A percentile compares a stretch with the other conserved stretches of the same genome.
Evolutionary conservation across 1,284 basidiomycete genomes (phyloP).

Genomic region (Rhizoctonia solani): DNA sequence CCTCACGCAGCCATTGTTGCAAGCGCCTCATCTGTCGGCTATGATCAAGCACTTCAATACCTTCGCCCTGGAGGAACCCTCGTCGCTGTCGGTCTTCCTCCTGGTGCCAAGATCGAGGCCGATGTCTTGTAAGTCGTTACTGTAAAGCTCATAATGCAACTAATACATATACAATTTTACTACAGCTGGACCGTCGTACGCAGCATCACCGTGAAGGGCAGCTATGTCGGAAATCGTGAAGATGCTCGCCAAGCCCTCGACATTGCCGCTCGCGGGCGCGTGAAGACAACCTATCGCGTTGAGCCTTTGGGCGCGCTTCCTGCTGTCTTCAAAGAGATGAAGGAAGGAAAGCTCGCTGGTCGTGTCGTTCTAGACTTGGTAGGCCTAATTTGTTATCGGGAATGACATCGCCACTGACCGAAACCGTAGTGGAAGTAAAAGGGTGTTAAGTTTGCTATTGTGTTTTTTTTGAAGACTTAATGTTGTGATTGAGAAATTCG

Average conservation of each 20-base stretch:
- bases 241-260: constrained; percentile 74
- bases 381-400: too few species aligned
- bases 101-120: constrained; percentile 59
- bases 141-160: neutral
- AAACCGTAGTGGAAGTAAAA: constrained; percentile 1
- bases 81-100: constrained; percentile 77
- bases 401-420: too few species aligned
- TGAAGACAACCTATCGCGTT: constrained; percentile 60
- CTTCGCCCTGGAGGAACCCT: constrained; percentile 65
- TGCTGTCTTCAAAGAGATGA: constrained; percentile 61
- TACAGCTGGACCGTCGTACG: constrained; percentile 43
- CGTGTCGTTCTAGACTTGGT: constrained; percentile 61
- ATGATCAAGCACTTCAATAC: constrained; percentile 72
- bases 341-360: constrained; percentile 61
- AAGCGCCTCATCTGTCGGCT: constrained; percentile 55
- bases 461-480: neutral
- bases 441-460: neutral
- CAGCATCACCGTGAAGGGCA: constrained; percentile 50
- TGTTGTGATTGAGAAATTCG: neutral
- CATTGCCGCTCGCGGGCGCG: constrained; percentile 69
- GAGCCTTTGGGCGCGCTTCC: constrained; percentile 60
- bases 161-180: constrained; percentile 1
- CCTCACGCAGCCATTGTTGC: constrained; percentile 59
- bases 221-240: constrained; percentile 59
- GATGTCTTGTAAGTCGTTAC: constrained; percentile 73